Evolutionary conservation across 2,329 filamentous ascomycete genomes (phyloP).

Genomic region (Penicillium sp.): DNA sequence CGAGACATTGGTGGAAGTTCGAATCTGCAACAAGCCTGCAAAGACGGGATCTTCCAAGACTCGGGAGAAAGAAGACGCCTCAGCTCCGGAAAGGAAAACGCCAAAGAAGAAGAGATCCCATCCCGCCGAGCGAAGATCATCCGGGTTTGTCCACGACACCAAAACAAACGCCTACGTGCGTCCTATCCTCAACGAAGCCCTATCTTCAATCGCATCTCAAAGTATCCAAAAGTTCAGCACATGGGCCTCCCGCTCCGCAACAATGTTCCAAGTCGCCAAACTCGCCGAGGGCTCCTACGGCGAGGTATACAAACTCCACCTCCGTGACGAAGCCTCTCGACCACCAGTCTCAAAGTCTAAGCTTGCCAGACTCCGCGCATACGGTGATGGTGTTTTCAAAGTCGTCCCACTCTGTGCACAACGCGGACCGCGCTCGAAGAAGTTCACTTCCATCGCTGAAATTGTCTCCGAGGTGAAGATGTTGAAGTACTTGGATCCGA

Average conservation of each 20-base stretch:
- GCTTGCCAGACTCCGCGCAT: conserved; percentile 43
- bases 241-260: conserved; percentile 45
- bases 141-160: conserved; percentile 39
- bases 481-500: conserved; percentile 60
- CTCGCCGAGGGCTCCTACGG: conserved; percentile 69
- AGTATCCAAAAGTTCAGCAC: conserved; percentile 45
- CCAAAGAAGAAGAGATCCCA: conserved; percentile 24
- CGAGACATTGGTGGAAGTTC: conserved; percentile 37
- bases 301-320: conserved; percentile 63
- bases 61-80: not conserved
- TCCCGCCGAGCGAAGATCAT: conserved; percentile 32
- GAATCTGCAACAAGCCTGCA: conserved; percentile 21
- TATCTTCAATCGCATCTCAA: conserved; percentile 41
- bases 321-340: conserved; percentile 43
- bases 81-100: conserved; percentile 11
- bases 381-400: conserved; percentile 53
- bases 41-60: not conserved
- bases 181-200: conserved; percentile 43
- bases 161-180: conserved; percentile 42
- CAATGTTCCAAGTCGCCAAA: conserved; percentile 56
- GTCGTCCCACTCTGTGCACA: conserved; percentile 52
- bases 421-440: conserved; percentile 46
- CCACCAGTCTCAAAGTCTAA: conserved; percentile 43
- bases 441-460: conserved; percentile 52
- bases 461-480: conserved; percentile 56